Conservation (phyloP, 2,329 filamentous ascomycete species). For the Arthroderma sp. region DNA sequence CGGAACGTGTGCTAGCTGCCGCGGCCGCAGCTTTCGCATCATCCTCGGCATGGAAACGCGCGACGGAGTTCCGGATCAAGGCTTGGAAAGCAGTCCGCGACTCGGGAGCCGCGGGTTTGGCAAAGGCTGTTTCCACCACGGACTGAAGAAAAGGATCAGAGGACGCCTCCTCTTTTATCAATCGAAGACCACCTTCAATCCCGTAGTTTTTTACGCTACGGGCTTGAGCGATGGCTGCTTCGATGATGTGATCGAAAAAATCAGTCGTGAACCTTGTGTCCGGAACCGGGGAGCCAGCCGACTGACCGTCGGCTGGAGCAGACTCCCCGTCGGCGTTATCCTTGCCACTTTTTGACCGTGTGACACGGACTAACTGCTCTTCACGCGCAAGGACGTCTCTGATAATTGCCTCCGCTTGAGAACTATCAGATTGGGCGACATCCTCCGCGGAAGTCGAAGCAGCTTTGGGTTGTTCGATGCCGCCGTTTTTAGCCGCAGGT, state of each 20-base stretch:
- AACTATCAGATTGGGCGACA: constrained; percentile 4
- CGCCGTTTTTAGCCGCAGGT: constrained; percentile 8
- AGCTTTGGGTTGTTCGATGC: constrained; percentile 10
- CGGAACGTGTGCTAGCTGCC: constrained; percentile 14
- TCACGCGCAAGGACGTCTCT: constrained; percentile 3
- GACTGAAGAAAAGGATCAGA: constrained; percentile 21
- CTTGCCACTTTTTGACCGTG: constrained; percentile 7
- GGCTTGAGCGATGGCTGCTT: constrained; percentile 17
- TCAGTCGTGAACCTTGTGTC: constrained; percentile 17
- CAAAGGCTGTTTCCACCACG: constrained; percentile 19
- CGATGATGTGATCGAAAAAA: constrained; percentile 17
- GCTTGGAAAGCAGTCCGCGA: constrained; percentile 20
- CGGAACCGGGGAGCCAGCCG: constrained; percentile 6
- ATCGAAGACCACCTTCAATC: constrained; percentile 18
- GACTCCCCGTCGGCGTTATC: constrained; percentile 10
- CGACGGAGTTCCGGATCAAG: constrained; percentile 18
- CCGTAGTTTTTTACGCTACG: constrained; percentile 18
- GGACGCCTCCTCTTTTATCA: constrained; percentile 17
- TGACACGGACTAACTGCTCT: constrained; percentile 4
- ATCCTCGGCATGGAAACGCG: constrained; percentile 9
- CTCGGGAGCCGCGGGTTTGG: constrained; percentile 15
- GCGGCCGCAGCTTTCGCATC: constrained; percentile 6
- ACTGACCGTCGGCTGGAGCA: constrained; percentile 5
- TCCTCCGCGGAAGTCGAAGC: constrained; percentile 11
- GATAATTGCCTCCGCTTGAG: constrained; percentile 2